phyloP scores from a whole-genome alignment of 2,329 filamentous ascomycete species.

The Penicillium rolfsii region DNA sequence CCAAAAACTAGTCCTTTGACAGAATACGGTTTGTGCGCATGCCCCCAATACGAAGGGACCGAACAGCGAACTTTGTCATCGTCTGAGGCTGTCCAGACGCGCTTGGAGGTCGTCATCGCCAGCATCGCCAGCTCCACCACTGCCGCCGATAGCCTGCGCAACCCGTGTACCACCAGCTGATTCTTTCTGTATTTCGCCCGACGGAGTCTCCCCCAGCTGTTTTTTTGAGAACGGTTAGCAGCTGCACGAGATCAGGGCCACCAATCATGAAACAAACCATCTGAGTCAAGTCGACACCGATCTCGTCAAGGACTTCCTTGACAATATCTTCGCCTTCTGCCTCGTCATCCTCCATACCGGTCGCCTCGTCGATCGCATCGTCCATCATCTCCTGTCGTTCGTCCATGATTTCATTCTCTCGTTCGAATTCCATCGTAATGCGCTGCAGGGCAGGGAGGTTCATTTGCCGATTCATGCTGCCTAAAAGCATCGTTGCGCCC shows the following conservation, averaged over 20 bases:
- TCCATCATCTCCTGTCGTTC: conserved; percentile 99
- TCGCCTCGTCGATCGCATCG: conserved; percentile 95
- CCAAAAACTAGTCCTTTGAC: conserved; percentile 2
- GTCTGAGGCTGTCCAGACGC: conserved; percentile 80
- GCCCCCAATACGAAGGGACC: conserved; percentile 5
- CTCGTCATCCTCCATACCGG: conserved; percentile 78
- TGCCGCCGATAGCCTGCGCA: conserved; percentile 75
- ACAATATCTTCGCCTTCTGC: conserved; percentile 97
- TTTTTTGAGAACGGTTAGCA: conserved; percentile 29
- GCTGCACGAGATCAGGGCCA: neutral
- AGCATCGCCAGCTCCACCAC: conserved; percentile 54
- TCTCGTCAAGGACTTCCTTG: conserved; percentile 94
- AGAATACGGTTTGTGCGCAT: conserved; percentile 5
- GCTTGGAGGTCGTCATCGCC: conserved; percentile 92
- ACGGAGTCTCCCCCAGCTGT: conserved; percentile 89
- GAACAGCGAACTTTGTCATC: conserved; percentile 40
- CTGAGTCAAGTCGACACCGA: conserved; percentile 89
- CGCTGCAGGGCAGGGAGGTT: conserved; percentile 92
- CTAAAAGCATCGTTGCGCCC: conserved; percentile 86
- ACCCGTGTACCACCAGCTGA: conserved; percentile 74
- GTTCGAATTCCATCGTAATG: conserved; percentile 98
- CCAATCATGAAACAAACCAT: conserved; percentile 64
- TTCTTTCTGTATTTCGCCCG: conserved; percentile 77
- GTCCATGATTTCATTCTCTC: conserved; percentile 99
- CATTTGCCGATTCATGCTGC: conserved; percentile 98